Base-by-base conservation (phyloP, 1,139 yeast species). In the Yamadazyma spencermartinsiae region DNA sequence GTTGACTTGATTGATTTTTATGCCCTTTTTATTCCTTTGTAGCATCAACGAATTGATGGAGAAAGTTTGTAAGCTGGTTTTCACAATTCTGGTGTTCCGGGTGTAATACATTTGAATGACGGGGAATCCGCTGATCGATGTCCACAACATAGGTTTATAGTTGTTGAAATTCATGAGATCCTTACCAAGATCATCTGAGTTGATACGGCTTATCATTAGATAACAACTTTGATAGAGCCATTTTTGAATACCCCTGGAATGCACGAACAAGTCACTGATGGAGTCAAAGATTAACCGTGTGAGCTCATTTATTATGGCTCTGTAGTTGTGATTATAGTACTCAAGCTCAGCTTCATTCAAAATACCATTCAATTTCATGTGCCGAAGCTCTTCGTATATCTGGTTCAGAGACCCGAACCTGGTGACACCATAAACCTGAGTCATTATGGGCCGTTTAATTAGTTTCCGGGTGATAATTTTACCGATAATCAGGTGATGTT, bases 351-450 rank as follows among this genome's bases (percentile, higher is more conserved):
- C 32, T 8, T 15, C 19, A 7, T 21, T 26, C 7, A 43, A 28
- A 10, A 33, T 13, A 7, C 32, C 37, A 11, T 31, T 28, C 2
- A 49, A 36, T n/a, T 49, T 40, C 3, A 38, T 13, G 16, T 51
- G 50, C 16, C 17, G 15, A 25, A 50, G 35, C 7, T 48, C 46
- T 15, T 55, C 56, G 11, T 49, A 40, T 11, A 72, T 61, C 44
- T 72, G 77, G 5, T 43, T 43, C 3, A 55, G 46, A 1, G 71
- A 74, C 0, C 77, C 77, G 46, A 40, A 60, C 2, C 40, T 36
- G 0, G 76, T 72, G 2, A 72, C 76, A 0, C 77, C 77, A 45
- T 72, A 72, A 0, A 72, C 77, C 3, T 71, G 66, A 2, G 77
- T 72, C 77, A 72, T 72, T 1, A 71, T 68, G 1, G 76, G 72